Evolutionary conservation across 1,139 yeast species (phyloP).

Genomic region (Kazachstania sp.): DNA sequence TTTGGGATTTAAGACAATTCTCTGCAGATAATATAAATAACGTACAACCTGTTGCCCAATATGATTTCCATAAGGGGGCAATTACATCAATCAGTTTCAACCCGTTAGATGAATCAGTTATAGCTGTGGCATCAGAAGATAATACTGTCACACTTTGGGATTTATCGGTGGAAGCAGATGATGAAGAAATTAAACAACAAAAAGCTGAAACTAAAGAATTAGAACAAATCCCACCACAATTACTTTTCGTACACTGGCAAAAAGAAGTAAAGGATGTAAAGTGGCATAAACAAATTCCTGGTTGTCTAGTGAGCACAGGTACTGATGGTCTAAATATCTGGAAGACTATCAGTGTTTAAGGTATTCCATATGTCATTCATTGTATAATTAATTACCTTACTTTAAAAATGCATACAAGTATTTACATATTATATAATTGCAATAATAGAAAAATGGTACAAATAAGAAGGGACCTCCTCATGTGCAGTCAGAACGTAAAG

Average conservation of each 20-base stretch:
- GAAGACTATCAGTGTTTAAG: conserved; percentile 88
- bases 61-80: conserved; percentile 90
- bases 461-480: no score
- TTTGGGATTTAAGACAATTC: conserved; percentile 94
- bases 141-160: conserved; percentile 97
- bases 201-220: conserved; percentile 60
- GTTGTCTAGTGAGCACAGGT: conserved; percentile 89
- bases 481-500: no score
- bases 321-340: conserved; percentile 90
- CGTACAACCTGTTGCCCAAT: conserved; percentile 80
- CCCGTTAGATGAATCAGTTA: conserved; percentile 89
- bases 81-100: conserved; percentile 90
- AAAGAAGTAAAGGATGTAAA: conserved; percentile 94
- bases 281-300: conserved; percentile 97
- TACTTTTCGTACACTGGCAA: conserved; percentile 97
- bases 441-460: no score
- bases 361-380: not conserved
- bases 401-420: not conserved
- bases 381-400: not conserved
- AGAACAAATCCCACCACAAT: conserved; percentile 89
- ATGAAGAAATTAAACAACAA: conserved; percentile 82
- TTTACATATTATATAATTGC: no score
- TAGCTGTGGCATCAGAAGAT: conserved; percentile 94
- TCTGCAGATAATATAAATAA: conserved; percentile 41
- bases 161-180: conserved; percentile 93